A percentile compares a stretch with the other conserved stretches of the same genome.
Evolutionary conservation across 2,329 filamentous ascomycete species (phyloP).

Genomic region (Shiraia sp.): DNA sequence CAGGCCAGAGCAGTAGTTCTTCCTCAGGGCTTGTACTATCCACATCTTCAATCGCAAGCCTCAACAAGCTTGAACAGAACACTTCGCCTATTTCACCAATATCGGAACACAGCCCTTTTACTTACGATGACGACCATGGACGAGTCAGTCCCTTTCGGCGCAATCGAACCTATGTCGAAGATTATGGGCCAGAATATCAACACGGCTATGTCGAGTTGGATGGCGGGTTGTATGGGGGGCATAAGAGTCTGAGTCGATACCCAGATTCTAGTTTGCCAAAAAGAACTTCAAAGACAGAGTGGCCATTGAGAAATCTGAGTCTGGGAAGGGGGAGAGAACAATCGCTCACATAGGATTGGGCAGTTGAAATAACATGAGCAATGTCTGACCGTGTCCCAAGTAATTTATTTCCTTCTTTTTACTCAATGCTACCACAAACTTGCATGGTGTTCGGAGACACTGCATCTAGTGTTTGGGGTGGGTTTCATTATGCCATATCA

Average conservation of each 20-base stretch:
- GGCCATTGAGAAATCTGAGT: slow-evolving; percentile 33
- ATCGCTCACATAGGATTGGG: too few relatives aligned
- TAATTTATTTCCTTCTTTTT: too few relatives aligned
- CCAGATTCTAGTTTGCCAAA: slow-evolving; percentile 17
- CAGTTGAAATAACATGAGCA: too few relatives aligned
- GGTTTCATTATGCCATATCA: too few relatives aligned
- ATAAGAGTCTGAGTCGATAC: slow-evolving; percentile 32
- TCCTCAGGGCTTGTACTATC: slow-evolving; percentile 22
- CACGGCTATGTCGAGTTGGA: slow-evolving; percentile 22
- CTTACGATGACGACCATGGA: slow-evolving; percentile 25
- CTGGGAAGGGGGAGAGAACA: slow-evolving; percentile 17
- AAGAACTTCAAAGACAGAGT: slow-evolving; percentile 30
- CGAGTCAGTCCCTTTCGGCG: too few relatives aligned
- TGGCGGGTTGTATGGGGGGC: slow-evolving; percentile 36
- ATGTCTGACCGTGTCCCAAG: too few relatives aligned
- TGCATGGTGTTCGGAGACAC: too few relatives aligned
- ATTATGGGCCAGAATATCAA: slow-evolving; percentile 37
- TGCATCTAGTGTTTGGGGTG: too few relatives aligned
- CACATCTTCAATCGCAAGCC: slow-evolving; percentile 4
- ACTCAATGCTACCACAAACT: too few relatives aligned
- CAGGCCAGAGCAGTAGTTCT: slow-evolving; percentile 29
- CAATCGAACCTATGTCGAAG: slow-evolving; percentile 37
- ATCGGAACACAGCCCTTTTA: slow-evolving; percentile 30
- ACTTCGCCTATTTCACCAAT: slow-evolving; percentile 20
- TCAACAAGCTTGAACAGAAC: slow-evolving; percentile 12